phyloP scores from a whole-genome alignment of 768 basidiomycete genomes.

The Piloderma croceum region DNA sequence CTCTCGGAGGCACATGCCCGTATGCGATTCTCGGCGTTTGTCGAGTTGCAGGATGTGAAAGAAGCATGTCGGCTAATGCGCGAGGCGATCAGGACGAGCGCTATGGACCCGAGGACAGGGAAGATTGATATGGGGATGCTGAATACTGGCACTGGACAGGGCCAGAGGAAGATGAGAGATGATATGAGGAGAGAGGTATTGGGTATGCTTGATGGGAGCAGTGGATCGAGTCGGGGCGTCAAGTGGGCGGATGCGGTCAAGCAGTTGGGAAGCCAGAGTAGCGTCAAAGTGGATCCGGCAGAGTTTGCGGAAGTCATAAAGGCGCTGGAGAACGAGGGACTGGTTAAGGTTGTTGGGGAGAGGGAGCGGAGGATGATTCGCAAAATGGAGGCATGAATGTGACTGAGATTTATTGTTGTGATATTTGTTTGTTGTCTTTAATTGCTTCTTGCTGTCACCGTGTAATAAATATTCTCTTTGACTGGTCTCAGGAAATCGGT shows the following conservation, averaged over 20 bases:
- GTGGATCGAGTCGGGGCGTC: constrained; percentile 50
- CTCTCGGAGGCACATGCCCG: constrained; percentile 94
- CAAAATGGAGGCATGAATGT: constrained; percentile 45
- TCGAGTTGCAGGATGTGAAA: constrained; percentile 80
- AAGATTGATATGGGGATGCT: constrained; percentile 96
- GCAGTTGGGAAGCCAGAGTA: constrained; percentile 77
- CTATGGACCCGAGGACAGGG: constrained; percentile 93
- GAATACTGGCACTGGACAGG: constrained; percentile 86
- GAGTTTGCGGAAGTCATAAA: constrained; percentile 83
- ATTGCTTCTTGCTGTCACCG: too few relatives aligned
- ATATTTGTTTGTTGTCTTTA: not conserved
- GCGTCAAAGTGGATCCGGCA: constrained; percentile 65
- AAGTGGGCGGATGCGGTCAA: constrained; percentile 82
- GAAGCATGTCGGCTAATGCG: constrained; percentile 95
- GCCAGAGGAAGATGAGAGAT: constrained; percentile 80
- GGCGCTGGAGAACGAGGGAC: constrained; percentile 77
- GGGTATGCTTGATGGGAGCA: constrained; percentile 52
- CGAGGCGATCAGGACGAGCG: constrained; percentile 89
- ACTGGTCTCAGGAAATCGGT: too few relatives aligned
- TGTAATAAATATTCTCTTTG: too few relatives aligned
- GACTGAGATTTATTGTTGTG: too few relatives aligned
- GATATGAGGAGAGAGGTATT: constrained; percentile 85
- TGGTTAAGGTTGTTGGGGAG: constrained; percentile 82
- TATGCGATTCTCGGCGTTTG: constrained; percentile 87
- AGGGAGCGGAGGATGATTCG: constrained; percentile 79